These are phyloP conservation scores for Cyberlindnera maritima DNA, from an alignment of 805 yeast species.

Conservation along the genomic window DNA sequence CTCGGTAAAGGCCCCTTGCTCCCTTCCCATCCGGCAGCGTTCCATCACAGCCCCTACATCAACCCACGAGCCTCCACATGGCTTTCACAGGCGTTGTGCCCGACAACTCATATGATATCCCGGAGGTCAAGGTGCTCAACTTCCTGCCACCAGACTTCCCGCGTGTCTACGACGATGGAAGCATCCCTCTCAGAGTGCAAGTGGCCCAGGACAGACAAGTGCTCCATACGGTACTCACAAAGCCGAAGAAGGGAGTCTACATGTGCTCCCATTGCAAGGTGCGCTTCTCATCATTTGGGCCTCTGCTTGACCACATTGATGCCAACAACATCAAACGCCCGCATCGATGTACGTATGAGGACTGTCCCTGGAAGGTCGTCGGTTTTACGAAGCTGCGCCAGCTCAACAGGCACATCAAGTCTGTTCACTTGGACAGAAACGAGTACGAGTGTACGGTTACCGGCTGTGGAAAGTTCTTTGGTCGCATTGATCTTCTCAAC, in stretches of 20 bases:
- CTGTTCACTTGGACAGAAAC: slow-evolving; percentile 29
- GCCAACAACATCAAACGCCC: slow-evolving; percentile 31
- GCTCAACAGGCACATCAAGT: slow-evolving; percentile 31
- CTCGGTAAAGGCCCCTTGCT: too few species aligned
- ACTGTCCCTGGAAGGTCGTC: slow-evolving; percentile 41
- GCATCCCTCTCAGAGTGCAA: slow-evolving; percentile 26
- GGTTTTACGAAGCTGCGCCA: slow-evolving; percentile 38
- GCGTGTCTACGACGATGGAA: slow-evolving; percentile 23
- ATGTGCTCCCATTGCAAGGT: slow-evolving; percentile 37
- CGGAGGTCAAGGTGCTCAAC: slow-evolving; percentile 7
- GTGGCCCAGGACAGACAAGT: slow-evolving; percentile 32
- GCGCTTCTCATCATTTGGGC: slow-evolving; percentile 30
- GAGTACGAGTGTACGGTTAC: slow-evolving; percentile 70
- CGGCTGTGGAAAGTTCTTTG: slow-evolving; percentile 69
- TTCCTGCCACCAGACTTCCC: slow-evolving; percentile 29
- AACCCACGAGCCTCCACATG: background rate
- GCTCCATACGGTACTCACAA: slow-evolving; percentile 25
- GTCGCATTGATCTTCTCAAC: slow-evolving; percentile 35
- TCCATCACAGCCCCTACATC: background rate
- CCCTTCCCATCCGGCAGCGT: too few species aligned
- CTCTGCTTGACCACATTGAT: slow-evolving; percentile 37
- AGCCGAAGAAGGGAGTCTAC: slow-evolving; percentile 37
- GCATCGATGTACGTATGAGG: slow-evolving; percentile 31
- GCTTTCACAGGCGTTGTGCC: background rate
- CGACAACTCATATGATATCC: slow-evolving; percentile 1